A percentile compares a stretch with the other conserved stretches of the same genome.
Evolutionary conservation across 2,329 filamentous ascomycete genomes (phyloP).

Genomic region (Talaromyces funiculosus): DNA sequence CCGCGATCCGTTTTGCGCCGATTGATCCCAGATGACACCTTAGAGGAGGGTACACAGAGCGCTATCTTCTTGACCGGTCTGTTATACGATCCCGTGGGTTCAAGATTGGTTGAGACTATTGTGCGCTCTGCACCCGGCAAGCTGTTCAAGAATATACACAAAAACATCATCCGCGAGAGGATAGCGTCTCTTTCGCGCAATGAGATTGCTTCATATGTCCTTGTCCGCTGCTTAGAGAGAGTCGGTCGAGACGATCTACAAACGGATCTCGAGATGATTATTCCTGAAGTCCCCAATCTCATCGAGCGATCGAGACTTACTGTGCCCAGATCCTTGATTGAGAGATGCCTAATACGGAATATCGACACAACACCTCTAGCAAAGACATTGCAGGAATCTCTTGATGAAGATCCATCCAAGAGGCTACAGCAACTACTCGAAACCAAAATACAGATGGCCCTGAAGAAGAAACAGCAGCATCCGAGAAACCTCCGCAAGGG

Average conservation of each 20-base stretch:
- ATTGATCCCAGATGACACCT: slow-evolving; percentile 72
- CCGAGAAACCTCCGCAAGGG: slow-evolving; percentile 1
- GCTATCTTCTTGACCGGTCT: slow-evolving; percentile 79
- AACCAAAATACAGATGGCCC: slow-evolving; percentile 48
- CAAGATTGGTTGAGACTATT: slow-evolving; percentile 81
- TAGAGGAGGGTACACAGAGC: slow-evolving; percentile 66
- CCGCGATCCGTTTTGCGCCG: slow-evolving; percentile 65
- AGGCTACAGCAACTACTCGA: slow-evolving; percentile 57
- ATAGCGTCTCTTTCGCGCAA: slow-evolving; percentile 80
- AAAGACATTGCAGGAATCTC: slow-evolving; percentile 53
- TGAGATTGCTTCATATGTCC: slow-evolving; percentile 83
- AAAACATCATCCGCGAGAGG: slow-evolving; percentile 69
- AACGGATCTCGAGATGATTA: slow-evolving; percentile 64
- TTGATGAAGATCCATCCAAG: slow-evolving; percentile 46
- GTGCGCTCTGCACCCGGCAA: slow-evolving; percentile 76
- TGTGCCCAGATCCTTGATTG: slow-evolving; percentile 74
- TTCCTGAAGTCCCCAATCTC: slow-evolving; percentile 66
- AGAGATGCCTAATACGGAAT: slow-evolving; percentile 67
- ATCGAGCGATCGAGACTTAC: slow-evolving; percentile 70
- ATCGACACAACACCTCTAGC: slow-evolving; percentile 54
- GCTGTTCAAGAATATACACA: slow-evolving; percentile 82
- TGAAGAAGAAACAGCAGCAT: slow-evolving; percentile 39
- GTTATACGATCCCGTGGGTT: slow-evolving; percentile 85
- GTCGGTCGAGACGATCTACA: slow-evolving; percentile 81
- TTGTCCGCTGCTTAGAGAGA: slow-evolving; percentile 73